Evolutionary conservation across 2,329 filamentous ascomycete genomes (phyloP).

Genomic region (Tolypocladium cylindrosporum): DNA sequence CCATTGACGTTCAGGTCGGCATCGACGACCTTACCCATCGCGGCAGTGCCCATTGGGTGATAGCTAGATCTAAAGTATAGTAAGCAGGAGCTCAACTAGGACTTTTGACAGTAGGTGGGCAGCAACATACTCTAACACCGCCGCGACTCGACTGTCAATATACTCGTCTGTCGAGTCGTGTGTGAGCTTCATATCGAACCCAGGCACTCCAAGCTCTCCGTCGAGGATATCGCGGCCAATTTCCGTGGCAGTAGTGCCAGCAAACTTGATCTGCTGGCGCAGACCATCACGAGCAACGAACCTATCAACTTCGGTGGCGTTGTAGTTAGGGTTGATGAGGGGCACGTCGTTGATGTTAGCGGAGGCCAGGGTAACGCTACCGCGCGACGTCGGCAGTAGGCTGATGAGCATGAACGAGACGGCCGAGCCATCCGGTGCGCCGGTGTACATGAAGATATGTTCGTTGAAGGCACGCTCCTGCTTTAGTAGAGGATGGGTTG

Average conservation of each 20-base stretch:
- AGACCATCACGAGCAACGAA: conserved; percentile 15
- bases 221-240: conserved; percentile 12
- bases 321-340: conserved; percentile 19
- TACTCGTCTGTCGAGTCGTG: conserved; percentile 14
- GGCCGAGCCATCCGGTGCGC: conserved; percentile 10
- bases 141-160: conserved; percentile 14
- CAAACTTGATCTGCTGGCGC: conserved; percentile 10
- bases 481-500: conserved; percentile 21
- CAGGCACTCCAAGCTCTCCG: conserved; percentile 9
- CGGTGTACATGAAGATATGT: conserved; percentile 10
- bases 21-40: conserved; percentile 34
- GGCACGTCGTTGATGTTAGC: conserved; percentile 10
- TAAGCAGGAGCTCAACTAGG: neutral
- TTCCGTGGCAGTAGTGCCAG: conserved; percentile 6
- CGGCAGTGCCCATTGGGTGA: conserved; percentile 17
- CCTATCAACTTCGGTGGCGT: conserved; percentile 17
- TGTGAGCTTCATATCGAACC: conserved; percentile 10
- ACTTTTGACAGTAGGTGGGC: neutral
- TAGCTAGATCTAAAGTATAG: conserved; percentile 10
- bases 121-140: neutral
- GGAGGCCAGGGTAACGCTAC: conserved; percentile 13
- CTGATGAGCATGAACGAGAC: conserved; percentile 11
- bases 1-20: conserved; percentile 25
- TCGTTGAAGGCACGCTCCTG: conserved; percentile 9
- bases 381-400: conserved; percentile 16